A percentile compares a stretch with the other conserved stretches of the same genome.
Conservation (phyloP, 1,284 basidiomycete species). For the Leccinum cinnamomeum region DNA sequence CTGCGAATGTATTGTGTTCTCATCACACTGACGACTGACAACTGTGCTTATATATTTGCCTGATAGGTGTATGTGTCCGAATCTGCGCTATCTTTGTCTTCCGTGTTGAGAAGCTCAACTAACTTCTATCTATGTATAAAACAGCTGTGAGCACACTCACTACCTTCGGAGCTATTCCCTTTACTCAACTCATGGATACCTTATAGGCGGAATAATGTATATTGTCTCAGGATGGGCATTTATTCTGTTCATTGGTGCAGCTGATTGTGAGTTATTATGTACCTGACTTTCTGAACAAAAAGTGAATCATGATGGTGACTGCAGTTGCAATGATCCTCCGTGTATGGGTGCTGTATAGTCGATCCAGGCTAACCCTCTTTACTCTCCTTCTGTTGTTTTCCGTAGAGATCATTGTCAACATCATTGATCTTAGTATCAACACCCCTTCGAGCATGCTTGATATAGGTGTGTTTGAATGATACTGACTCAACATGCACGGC, state of each 20-base stretch:
- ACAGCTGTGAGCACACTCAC: not conserved
- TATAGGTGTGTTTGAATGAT: not conserved
- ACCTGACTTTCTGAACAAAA: not conserved
- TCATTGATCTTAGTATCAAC: not conserved
- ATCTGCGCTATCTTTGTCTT: not conserved
- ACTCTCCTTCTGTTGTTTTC: not conserved
- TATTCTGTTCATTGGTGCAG: not conserved
- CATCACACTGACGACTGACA: not conserved
- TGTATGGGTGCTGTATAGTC: not conserved
- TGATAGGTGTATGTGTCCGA: not conserved
- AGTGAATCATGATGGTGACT: not conserved
- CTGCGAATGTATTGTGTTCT: not conserved
- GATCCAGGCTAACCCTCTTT: not conserved
- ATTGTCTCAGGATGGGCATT: not conserved
- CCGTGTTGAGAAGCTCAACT: too few species aligned
- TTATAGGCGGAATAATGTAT: not conserved
- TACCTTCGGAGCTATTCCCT: not conserved
- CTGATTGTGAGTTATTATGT: not conserved
- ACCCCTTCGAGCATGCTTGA: not conserved
- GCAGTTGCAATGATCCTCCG: not conserved
- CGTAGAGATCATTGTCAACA: not conserved
- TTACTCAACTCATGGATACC: not conserved
- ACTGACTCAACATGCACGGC: not conserved
- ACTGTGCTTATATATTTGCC: not conserved
- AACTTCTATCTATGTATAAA: not conserved